phyloP scores from a whole-genome alignment of 129 eudicot genomes.

The Helichrysum umbraculigerum region DNA sequence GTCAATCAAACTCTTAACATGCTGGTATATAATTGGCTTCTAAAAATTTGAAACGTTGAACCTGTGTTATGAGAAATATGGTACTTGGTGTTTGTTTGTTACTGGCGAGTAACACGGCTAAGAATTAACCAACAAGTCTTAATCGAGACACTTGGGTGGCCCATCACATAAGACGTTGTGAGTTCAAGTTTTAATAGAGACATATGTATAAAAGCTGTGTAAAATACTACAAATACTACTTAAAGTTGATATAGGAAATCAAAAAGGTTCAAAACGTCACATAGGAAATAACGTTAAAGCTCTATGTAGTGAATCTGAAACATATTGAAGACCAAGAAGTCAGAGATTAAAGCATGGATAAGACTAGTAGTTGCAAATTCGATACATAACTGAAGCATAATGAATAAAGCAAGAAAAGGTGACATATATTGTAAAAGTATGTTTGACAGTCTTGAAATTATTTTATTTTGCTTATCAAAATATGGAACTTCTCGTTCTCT shows the following conservation, averaged over 20 bases:
- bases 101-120: background rate
- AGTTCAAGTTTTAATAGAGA: too few relatives aligned
- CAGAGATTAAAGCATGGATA: background rate
- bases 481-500: background rate
- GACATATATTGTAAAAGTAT: background rate
- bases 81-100: constrained; percentile 4
- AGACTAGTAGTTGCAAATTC: background rate
- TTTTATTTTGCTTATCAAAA: background rate
- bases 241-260: too few relatives aligned
- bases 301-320: background rate
- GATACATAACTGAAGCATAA: constrained; percentile 8
- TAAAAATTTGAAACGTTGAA: background rate
- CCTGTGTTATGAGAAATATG: constrained; percentile 7
- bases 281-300: background rate
- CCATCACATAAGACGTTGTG: too few relatives aligned
- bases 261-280: background rate
- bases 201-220: too few relatives aligned
- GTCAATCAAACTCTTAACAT: background rate
- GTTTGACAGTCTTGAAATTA: background rate
- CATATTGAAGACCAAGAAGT: background rate
- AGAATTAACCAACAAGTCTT: background rate
- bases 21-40: background rate
- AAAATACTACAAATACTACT: too few relatives aligned
- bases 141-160: too few relatives aligned
- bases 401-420: background rate